phyloP scores from a whole-genome alignment of 1,139 yeast species.

The Candida tropicalis region DNA sequence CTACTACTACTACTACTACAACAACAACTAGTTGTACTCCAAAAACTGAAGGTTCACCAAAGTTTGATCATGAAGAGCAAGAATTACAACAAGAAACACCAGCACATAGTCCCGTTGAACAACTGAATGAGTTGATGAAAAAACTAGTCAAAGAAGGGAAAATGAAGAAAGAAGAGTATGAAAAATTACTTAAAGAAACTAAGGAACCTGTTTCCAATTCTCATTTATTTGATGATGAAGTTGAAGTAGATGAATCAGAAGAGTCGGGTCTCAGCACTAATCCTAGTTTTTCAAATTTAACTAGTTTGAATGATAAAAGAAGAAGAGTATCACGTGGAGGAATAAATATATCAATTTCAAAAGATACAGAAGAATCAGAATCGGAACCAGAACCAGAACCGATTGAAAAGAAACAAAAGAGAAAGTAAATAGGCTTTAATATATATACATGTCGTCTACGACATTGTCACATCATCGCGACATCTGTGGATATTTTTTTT shows the following conservation, averaged over 20 bases:
- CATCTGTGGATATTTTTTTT: conserved; percentile 3
- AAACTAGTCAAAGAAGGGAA: conserved; percentile 30
- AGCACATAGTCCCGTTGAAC: conserved; percentile 6
- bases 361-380: neutral
- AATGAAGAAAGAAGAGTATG: conserved; percentile 28
- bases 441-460: conserved; percentile 1
- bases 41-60: conserved; percentile 2
- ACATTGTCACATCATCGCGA: conserved; percentile 7
- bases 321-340: conserved; percentile 37
- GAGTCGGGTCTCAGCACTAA: conserved; percentile 12
- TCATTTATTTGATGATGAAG: conserved; percentile 35
- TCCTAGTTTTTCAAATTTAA: conserved; percentile 14
- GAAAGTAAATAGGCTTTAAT: conserved; percentile 1
- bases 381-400: conserved; percentile 1
- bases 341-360: conserved; percentile 18
- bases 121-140: conserved; percentile 27
- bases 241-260: conserved; percentile 12
- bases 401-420: conserved; percentile 3
- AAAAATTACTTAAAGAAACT: conserved; percentile 28
- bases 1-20: no score
- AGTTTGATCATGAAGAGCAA: neutral
- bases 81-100: neutral
- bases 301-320: conserved; percentile 16
- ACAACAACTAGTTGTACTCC: neutral
- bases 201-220: conserved; percentile 26